Conservation (phyloP, 2,329 filamentous ascomycete species). For the Botrytis byssoidea region DNA sequence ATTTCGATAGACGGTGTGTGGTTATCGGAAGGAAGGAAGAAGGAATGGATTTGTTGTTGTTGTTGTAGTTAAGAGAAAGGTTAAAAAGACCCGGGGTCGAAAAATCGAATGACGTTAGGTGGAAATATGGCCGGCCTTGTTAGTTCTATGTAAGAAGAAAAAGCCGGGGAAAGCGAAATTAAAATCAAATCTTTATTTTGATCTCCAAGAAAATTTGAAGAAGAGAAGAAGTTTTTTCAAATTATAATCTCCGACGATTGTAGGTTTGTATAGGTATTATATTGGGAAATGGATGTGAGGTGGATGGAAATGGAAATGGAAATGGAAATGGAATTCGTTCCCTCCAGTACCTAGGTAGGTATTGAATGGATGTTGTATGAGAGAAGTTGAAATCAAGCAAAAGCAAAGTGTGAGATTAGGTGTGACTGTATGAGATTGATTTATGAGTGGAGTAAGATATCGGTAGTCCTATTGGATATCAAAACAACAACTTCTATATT, state of each 20-base stretch:
- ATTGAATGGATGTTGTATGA: background rate
- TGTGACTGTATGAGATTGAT: background rate
- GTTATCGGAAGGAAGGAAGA: constrained; percentile 1
- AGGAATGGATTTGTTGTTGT: constrained; percentile 6
- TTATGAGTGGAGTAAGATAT: background rate
- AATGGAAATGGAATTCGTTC: background rate
- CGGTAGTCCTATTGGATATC: background rate
- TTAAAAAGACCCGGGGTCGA: background rate
- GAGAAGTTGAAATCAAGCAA: background rate
- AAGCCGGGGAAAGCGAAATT: background rate
- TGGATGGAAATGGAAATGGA: background rate
- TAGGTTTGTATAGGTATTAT: background rate
- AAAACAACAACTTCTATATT: background rate
- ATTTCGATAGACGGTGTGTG: background rate
- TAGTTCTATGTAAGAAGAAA: background rate
- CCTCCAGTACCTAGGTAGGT: background rate
- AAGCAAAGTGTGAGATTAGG: background rate
- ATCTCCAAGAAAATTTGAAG: background rate
- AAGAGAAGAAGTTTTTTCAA: background rate
- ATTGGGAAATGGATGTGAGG: background rate
- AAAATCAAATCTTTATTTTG: background rate
- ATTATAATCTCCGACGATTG: background rate
- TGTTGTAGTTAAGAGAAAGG: background rate
- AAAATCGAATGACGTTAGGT: constrained; percentile 11
- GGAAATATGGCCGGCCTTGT: background rate